Evolutionary conservation across 129 eudicot genomes (phyloP).

Genomic region (Arctium lappa): DNA sequence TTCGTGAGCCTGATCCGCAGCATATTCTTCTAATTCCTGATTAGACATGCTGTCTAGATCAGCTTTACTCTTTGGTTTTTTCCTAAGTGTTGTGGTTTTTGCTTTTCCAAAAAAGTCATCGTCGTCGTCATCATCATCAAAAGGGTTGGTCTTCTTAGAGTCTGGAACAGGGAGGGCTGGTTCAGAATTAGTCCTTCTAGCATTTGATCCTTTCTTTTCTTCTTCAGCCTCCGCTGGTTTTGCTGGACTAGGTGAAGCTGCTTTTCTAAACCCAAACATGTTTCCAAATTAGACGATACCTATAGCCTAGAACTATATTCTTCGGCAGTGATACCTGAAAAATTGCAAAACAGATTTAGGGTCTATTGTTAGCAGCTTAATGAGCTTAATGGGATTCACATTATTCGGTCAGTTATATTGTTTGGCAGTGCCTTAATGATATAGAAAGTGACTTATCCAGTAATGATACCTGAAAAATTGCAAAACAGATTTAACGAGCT

Average conservation of each 20-base stretch:
- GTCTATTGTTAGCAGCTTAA: too few relatives aligned
- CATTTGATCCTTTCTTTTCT: conserved; percentile 20
- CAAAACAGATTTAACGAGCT: too few relatives aligned
- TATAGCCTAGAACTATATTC: conserved; percentile 19
- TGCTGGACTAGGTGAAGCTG: conserved; percentile 23
- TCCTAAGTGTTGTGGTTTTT: conserved; percentile 26
- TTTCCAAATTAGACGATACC: conserved; percentile 24
- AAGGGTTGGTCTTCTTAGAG: conserved; percentile 14
- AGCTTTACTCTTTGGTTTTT: conserved; percentile 32
- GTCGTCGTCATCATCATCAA: conserved; percentile 42
- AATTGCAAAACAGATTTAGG: background rate
- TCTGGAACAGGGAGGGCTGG: conserved; percentile 36
- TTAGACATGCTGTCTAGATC: conserved; percentile 69
- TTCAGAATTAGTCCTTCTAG: conserved; percentile 56
- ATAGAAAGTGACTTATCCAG: too few relatives aligned
- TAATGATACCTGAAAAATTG: background rate
- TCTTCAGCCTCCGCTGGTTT: conserved; percentile 21
- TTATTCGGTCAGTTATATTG: too few relatives aligned
- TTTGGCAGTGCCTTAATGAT: too few relatives aligned
- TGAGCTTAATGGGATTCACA: too few relatives aligned
- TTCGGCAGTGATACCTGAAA: conserved; percentile 23
- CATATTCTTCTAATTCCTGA: conserved; percentile 83
- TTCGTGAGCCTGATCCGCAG: conserved; percentile 64
- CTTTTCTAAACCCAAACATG: conserved; percentile 59
- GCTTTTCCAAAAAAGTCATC: conserved; percentile 27